These are phyloP conservation scores for Skeletonema tropicum DNA, from an alignment of 108 stramenopile species.

Conservation along the genomic window DNA sequence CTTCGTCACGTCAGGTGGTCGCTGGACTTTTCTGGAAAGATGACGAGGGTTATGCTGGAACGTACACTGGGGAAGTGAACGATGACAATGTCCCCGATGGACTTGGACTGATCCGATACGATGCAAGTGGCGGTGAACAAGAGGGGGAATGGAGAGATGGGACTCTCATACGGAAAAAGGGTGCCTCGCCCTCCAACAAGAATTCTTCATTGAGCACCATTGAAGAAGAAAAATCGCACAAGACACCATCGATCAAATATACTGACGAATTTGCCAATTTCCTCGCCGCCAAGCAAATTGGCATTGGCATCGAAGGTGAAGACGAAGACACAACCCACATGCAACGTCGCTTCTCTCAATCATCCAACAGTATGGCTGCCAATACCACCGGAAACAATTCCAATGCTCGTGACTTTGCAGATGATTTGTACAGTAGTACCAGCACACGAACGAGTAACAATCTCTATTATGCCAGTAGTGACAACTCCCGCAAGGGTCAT, in stretches of 20 bases:
- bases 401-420: background rate
- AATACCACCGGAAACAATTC: background rate
- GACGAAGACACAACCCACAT: background rate
- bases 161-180: background rate
- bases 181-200: background rate
- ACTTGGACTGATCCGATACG: background rate
- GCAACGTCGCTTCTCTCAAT: background rate
- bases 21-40: background rate
- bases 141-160: slow-evolving; percentile 2
- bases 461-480: background rate
- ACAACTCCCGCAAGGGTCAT: too few species aligned
- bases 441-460: background rate
- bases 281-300: background rate
- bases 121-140: background rate
- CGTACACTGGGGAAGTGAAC: background rate
- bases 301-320: background rate
- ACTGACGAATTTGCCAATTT: background rate
- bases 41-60: background rate
- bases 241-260: background rate
- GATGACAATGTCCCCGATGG: background rate
- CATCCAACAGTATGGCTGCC: background rate
- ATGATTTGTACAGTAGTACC: background rate
- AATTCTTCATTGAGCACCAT: background rate
- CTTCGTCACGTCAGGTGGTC: background rate
- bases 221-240: background rate